phyloP scores from a whole-genome alignment of 2,329 filamentous ascomycete species.

The Stagonosporopsis vannaccii region DNA sequence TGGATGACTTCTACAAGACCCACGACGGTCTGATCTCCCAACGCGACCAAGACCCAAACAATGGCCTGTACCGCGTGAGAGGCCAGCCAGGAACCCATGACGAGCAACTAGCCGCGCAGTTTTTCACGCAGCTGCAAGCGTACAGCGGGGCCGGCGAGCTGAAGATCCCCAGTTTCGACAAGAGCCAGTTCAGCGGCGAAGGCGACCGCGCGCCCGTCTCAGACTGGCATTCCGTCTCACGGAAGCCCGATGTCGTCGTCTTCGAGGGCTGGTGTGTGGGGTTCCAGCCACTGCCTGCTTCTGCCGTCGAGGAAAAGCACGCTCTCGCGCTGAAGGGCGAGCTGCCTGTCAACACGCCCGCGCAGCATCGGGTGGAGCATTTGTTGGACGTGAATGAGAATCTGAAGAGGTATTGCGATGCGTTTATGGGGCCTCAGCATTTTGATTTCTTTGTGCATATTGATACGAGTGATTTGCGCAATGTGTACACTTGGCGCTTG shows the following conservation, averaged over 20 bases:
- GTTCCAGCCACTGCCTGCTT: slow-evolving; percentile 70
- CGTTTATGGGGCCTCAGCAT: slow-evolving; percentile 52
- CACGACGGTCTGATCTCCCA: slow-evolving; percentile 73
- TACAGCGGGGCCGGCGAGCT: slow-evolving; percentile 59
- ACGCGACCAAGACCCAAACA: slow-evolving; percentile 69
- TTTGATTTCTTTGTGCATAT: slow-evolving; percentile 71
- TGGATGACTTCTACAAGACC: slow-evolving; percentile 89
- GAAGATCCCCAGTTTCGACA: slow-evolving; percentile 80
- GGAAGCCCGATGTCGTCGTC: slow-evolving; percentile 70
- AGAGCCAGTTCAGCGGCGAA: slow-evolving; percentile 75
- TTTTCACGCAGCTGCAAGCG: slow-evolving; percentile 67
- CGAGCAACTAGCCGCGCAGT: slow-evolving; percentile 65
- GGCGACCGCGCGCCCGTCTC: slow-evolving; percentile 74
- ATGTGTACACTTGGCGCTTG: slow-evolving; percentile 84
- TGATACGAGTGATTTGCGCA: slow-evolving; percentile 74
- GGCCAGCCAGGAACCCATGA: slow-evolving; percentile 89
- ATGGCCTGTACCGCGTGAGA: slow-evolving; percentile 79
- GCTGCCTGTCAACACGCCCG: slow-evolving; percentile 55
- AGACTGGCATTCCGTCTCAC: slow-evolving; percentile 68
- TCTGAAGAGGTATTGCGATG: slow-evolving; percentile 59
- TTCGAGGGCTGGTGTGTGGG: slow-evolving; percentile 94
- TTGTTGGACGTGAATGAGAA: slow-evolving; percentile 66
- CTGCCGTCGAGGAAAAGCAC: slow-evolving; percentile 63
- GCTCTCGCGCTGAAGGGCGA: slow-evolving; percentile 60
- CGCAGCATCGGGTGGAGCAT: slow-evolving; percentile 62